Conservation (phyloP, 305 asterid genomes). For the Solanum hybrid region DNA sequence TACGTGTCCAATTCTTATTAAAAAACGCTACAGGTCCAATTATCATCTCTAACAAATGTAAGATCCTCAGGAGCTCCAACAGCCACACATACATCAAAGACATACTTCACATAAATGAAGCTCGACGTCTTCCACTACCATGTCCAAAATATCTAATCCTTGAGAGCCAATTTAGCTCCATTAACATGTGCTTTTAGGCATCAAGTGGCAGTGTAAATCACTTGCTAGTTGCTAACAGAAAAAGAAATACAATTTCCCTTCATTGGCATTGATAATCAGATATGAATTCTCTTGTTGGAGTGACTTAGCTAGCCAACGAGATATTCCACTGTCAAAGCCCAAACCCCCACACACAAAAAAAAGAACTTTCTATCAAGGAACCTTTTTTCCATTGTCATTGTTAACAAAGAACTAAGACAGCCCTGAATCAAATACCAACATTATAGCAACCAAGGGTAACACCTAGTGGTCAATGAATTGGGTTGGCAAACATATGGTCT, state of each 20-base stretch:
- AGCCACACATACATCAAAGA: not conserved
- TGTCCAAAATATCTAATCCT: not conserved
- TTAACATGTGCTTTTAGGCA: not conserved
- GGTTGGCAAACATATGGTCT: not conserved
- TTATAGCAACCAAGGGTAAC: not conserved
- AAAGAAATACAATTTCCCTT: not conserved
- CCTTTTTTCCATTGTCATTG: not conserved
- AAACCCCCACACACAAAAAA: no score
- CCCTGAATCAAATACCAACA: not conserved
- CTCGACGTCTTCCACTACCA: not conserved
- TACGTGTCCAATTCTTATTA: not conserved
- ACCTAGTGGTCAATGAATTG: not conserved
- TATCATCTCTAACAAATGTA: not conserved
- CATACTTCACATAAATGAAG: not conserved
- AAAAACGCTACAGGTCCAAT: not conserved
- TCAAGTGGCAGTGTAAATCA: not conserved
- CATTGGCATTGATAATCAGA: not conserved
- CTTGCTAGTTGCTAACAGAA: not conserved
- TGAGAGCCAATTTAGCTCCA: not conserved
- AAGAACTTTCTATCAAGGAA: not conserved
- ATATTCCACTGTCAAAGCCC: not conserved
- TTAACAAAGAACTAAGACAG: not conserved
- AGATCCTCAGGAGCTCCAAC: not conserved
- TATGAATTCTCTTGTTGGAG: not conserved
- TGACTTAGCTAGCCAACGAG: not conserved